A percentile compares a stretch with the other conserved stretches of the same genome.
phyloP scores from a whole-genome alignment of 306 rosid species.

The Mimosa bimucronata region DNA sequence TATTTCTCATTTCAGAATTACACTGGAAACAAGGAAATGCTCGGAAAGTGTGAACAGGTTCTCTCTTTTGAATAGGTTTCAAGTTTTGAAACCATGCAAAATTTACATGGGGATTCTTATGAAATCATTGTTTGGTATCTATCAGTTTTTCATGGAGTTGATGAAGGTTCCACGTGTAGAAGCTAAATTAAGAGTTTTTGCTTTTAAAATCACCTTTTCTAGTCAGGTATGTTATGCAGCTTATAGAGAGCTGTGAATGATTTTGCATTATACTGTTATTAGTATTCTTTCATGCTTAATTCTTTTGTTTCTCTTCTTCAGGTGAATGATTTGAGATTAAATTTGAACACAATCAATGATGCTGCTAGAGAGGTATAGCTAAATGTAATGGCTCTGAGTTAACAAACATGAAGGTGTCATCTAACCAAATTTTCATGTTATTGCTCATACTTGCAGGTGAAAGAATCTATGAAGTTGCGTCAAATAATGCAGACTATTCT shows the following conservation, averaged over 20 bases:
- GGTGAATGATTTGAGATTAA: conserved; percentile 76
- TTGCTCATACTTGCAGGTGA: conserved; percentile 65
- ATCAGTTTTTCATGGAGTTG: conserved; percentile 89
- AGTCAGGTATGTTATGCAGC: conserved; percentile 66
- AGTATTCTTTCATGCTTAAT: conserved; percentile 31
- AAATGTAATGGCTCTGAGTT: conserved; percentile 34
- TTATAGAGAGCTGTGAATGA: conserved; percentile 12
- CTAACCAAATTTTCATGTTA: conserved; percentile 32
- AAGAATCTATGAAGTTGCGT: conserved; percentile 88
- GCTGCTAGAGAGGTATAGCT: conserved; percentile 85
- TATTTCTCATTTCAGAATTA: conserved; percentile 64
- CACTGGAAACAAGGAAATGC: conserved; percentile 84
- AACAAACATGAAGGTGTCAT: conserved; percentile 24
- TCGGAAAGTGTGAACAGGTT: conserved; percentile 99
- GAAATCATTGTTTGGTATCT: conserved; percentile 24
- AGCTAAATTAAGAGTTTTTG: conserved; percentile 93
- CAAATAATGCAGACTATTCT: conserved; percentile 99
- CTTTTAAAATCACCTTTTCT: conserved; percentile 87
- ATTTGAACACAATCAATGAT: conserved; percentile 77
- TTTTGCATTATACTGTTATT: conserved; percentile 36
- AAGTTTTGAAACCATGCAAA: conserved; percentile 23
- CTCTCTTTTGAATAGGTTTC: conserved; percentile 37
- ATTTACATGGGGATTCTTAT: conserved; percentile 36
- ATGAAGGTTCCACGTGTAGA: conserved; percentile 98
- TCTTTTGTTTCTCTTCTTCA: conserved; percentile 39